Evolutionary conservation across 768 basidiomycete genomes (phyloP).

Genomic region (Termitomyces sp.): DNA sequence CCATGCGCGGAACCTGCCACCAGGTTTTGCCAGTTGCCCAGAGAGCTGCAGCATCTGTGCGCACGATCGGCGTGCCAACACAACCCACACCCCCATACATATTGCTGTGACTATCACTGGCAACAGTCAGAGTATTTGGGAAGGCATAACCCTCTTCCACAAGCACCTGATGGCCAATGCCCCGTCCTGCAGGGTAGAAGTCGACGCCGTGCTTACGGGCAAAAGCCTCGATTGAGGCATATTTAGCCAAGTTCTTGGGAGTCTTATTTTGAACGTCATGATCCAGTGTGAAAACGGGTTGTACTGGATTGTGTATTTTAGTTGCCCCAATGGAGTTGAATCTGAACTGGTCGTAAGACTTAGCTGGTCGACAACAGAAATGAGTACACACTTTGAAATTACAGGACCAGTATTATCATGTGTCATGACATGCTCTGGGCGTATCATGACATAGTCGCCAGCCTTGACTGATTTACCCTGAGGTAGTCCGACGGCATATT

Average conservation of each 20-base stretch:
- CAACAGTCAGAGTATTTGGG: conserved; percentile 92
- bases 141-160: conserved; percentile 99
- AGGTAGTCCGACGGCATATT: conserved; percentile 89
- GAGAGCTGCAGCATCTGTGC: conserved; percentile 90
- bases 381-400: conserved; percentile 79
- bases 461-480: conserved; percentile 78
- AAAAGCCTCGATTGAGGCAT: conserved; percentile 87
- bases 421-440: conserved; percentile 97
- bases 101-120: conserved; percentile 95
- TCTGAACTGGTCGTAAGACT: conserved; percentile 36
- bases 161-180: conserved; percentile 96
- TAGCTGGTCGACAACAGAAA: neutral
- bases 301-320: conserved; percentile 71
- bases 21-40: conserved; percentile 99
- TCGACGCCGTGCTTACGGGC: conserved; percentile 83
- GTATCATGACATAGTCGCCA: conserved; percentile 99
- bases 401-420: conserved; percentile 99
- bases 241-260: conserved; percentile 86
- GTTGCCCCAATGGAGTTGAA: conserved; percentile 95
- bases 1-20: conserved; percentile 99
- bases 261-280: conserved; percentile 98
- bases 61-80: conserved; percentile 95
- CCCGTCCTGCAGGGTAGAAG: conserved; percentile 96
- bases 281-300: conserved; percentile 95
- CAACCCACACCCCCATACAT: conserved; percentile 99